Evolutionary conservation across 2,329 filamentous ascomycete species (phyloP).

Genomic region (Ceratocystis ficicola): DNA sequence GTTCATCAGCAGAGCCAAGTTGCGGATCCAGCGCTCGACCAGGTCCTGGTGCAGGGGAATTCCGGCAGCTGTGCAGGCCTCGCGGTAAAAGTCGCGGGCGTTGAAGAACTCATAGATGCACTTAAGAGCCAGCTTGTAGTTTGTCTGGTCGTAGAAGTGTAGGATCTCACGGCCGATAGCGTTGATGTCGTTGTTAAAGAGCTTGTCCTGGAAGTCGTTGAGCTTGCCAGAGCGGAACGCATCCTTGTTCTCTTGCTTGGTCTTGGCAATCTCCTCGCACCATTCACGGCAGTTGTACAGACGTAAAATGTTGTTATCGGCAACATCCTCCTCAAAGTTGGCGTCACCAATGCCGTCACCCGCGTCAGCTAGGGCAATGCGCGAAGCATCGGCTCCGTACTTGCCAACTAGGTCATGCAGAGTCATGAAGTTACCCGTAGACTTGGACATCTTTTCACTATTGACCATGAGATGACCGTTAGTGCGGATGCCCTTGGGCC

Average conservation of each 20-base stretch:
- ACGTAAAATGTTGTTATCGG: slow-evolving; percentile 80
- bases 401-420: slow-evolving; percentile 75
- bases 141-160: slow-evolving; percentile 64
- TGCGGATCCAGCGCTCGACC: slow-evolving; percentile 66
- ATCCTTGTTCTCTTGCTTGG: slow-evolving; percentile 40
- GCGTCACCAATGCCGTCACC: slow-evolving; percentile 91
- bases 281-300: slow-evolving; percentile 61
- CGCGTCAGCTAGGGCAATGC: slow-evolving; percentile 85
- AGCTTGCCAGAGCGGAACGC: slow-evolving; percentile 60
- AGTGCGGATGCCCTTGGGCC: slow-evolving; percentile 72
- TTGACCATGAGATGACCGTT: slow-evolving; percentile 94
- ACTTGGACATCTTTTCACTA: slow-evolving; percentile 98
- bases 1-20: slow-evolving; percentile 70
- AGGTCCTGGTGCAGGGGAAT: slow-evolving; percentile 80
- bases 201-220: slow-evolving; percentile 68
- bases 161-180: slow-evolving; percentile 64
- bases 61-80: slow-evolving; percentile 61
- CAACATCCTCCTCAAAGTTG: slow-evolving; percentile 93
- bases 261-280: slow-evolving; percentile 73
- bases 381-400: slow-evolving; percentile 85
- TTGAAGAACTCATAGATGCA: slow-evolving; percentile 83
- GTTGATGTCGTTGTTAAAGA: slow-evolving; percentile 93
- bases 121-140: slow-evolving; percentile 51
- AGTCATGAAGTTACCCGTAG: slow-evolving; percentile 93
- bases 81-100: slow-evolving; percentile 82